Percentiles rank a stretch among this genome's conserved stretches.
phyloP scores from a whole-genome alignment of 148 eudicot genomes.

The Persicaria maculosa region DNA sequence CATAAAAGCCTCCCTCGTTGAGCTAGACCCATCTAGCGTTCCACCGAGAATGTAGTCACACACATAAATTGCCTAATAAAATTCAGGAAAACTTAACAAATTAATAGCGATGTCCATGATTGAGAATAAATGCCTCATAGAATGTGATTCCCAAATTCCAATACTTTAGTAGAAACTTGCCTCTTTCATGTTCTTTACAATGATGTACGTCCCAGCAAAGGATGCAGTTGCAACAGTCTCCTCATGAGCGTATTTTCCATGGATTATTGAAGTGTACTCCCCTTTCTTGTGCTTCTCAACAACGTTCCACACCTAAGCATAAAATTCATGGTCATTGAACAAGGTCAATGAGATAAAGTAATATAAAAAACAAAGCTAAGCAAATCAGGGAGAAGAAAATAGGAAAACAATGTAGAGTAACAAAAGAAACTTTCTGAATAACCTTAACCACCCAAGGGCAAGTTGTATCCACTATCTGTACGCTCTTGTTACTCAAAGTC shows the following conservation, averaged over 20 bases:
- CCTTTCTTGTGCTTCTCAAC: constrained; percentile 98
- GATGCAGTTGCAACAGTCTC: constrained; percentile 97
- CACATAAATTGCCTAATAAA: constrained; percentile 66
- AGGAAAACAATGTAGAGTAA: background rate
- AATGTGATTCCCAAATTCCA: background rate
- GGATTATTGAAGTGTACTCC: constrained; percentile 91
- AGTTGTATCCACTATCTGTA: constrained; percentile 97
- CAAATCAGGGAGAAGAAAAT: background rate
- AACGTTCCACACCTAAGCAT: constrained; percentile 70
- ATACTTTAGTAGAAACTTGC: constrained; percentile 22
- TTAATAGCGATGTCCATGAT: background rate
- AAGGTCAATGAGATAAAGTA: constrained; percentile 1
- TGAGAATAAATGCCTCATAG: background rate
- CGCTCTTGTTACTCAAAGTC: constrained; percentile 66
- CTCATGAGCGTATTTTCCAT: constrained; percentile 92
- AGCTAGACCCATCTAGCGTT: constrained; percentile 96
- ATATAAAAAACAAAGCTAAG: background rate
- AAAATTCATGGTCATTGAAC: constrained; percentile 9
- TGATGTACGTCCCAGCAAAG: constrained; percentile 76
- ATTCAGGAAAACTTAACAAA: constrained; percentile 2
- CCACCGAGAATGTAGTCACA: constrained; percentile 96
- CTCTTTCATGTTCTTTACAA: constrained; percentile 90
- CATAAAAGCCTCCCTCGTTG: constrained; percentile 82
- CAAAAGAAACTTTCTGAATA: constrained; percentile 14
- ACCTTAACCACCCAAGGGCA: constrained; percentile 99